Base-by-base conservation (phyloP, 768 basidiomycete genomes). In the Boletellus emodensis region DNA sequence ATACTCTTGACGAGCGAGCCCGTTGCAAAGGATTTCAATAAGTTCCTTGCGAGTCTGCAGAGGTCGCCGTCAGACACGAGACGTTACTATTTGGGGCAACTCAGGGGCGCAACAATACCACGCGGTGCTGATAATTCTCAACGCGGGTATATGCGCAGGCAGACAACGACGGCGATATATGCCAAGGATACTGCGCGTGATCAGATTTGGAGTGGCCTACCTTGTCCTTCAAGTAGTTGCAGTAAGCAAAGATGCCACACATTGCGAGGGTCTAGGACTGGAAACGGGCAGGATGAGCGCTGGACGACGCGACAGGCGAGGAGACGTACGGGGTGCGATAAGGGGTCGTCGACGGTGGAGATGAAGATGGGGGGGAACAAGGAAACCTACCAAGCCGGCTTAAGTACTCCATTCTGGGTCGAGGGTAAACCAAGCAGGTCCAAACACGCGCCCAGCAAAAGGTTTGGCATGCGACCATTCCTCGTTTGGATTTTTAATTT, bases 241-340 rank as follows among this genome's bases (percentile, higher is more conserved):
- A 93, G 74, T 96, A 98, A 49, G 80, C 90, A 69, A 98, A 97
- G 74, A 97, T 97, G 72, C 94, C 94, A 73, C 90, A 94, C 90
- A 91, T 92, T 47, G 52, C 59, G 46, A 55, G 14, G n/a, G 37
- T 48, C 42, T 59, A 44, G 26, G 20, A 41, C 35, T 26, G 33
- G 20, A 26, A 18, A 34, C 9, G 35, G 42, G 39, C 9, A 5
- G 14, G 6, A 36, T 61, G 44, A 57, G 54, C 18, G 3, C 0
- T 26, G 17, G 28, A 18, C 20, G 8, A 38, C 2, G 32, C 38
- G 7, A 35, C 35, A 10, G 33, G 8, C 38, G 3, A 18, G 12
- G 11, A 33, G 1, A 57, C 63, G 5, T 26, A 63, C 63, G 42
- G 28, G 34, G 17, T 26, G n/a, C 43, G 38, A 39, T 32, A 28